These are phyloP conservation scores for Saturnispora kantuleensis DNA, from an alignment of 805 yeast species.

Conservation along the genomic window DNA sequence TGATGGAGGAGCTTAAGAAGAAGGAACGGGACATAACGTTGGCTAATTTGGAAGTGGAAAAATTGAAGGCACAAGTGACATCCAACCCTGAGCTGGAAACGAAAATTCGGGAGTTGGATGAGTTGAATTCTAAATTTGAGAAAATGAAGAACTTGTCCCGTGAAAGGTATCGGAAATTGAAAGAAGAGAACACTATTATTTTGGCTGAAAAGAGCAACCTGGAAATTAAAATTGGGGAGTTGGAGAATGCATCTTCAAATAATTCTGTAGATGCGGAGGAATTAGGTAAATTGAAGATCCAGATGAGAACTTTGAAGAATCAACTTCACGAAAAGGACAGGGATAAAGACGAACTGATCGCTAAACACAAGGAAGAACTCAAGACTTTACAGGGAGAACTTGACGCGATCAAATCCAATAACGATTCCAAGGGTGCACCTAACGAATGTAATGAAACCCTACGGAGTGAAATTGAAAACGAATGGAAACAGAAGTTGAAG, in stretches of 20 bases:
- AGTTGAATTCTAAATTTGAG: conserved; percentile 18
- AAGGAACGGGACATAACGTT: conserved; percentile 40
- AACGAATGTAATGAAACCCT: conserved; percentile 9
- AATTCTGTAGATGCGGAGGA: conserved; percentile 10
- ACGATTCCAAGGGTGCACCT: conserved; percentile 9
- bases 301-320: conserved; percentile 11
- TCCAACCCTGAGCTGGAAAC: conserved; percentile 18
- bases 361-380: conserved; percentile 2
- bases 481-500: conserved; percentile 21
- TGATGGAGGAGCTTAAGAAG: conserved; percentile 29
- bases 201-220: conserved; percentile 10
- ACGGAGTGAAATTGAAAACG: conserved; percentile 21
- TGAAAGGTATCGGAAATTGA: conserved; percentile 23
- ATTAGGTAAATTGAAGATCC: conserved; percentile 15
- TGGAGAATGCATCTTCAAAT: conserved; percentile 7
- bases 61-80: conserved; percentile 40
- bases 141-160: conserved; percentile 25
- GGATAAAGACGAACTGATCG: conserved; percentile 3
- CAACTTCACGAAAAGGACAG: conserved; percentile 11
- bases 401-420: too few relatives aligned
- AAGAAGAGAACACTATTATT: conserved; percentile 16
- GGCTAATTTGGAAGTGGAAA: conserved; percentile 43
- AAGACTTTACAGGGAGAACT: conserved; percentile 3
- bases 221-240: conserved; percentile 15
- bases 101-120: conserved; percentile 11